Evolutionary conservation across 2,329 filamentous ascomycete species (phyloP).

Genomic region (Fusarium proliferatum): DNA sequence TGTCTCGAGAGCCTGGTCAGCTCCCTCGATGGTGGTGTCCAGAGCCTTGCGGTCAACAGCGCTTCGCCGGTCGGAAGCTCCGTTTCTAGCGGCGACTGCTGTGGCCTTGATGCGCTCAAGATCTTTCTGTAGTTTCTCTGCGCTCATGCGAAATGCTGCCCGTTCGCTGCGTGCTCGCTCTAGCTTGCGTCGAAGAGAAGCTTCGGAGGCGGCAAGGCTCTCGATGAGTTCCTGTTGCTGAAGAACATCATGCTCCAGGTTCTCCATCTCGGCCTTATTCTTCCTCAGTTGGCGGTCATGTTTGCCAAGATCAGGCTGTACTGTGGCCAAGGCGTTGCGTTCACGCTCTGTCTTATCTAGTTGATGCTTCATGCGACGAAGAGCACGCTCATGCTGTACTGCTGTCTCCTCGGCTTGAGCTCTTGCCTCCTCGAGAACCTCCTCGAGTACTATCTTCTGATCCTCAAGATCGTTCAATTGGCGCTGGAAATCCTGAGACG

Average conservation of each 20-base stretch:
- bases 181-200: conserved; percentile 72
- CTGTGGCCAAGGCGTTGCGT: conserved; percentile 51
- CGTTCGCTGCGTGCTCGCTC: conserved; percentile 76
- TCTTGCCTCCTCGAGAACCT: conserved; percentile 67
- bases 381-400: conserved; percentile 55
- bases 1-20: conserved; percentile 67
- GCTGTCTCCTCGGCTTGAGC: conserved; percentile 61
- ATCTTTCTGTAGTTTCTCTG: conserved; percentile 66
- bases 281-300: conserved; percentile 71
- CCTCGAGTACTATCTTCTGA: conserved; percentile 67
- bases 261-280: conserved; percentile 72
- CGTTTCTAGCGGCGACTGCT: conserved; percentile 46
- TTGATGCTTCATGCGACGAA: conserved; percentile 60
- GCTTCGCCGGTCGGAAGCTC: conserved; percentile 14
- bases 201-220: conserved; percentile 65
- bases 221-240: conserved; percentile 76
- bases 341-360: conserved; percentile 64
- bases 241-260: conserved; percentile 77
- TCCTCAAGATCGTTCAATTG: conserved; percentile 69
- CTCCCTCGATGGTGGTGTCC: conserved; percentile 50
- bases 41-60: conserved; percentile 39
- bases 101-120: conserved; percentile 59
- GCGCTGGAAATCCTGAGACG: conserved; percentile 61
- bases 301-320: conserved; percentile 57
- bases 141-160: conserved; percentile 63